Conservation (phyloP, 1,284 basidiomycete genomes). For the Pseudozyma tsukubaensis region DNA sequence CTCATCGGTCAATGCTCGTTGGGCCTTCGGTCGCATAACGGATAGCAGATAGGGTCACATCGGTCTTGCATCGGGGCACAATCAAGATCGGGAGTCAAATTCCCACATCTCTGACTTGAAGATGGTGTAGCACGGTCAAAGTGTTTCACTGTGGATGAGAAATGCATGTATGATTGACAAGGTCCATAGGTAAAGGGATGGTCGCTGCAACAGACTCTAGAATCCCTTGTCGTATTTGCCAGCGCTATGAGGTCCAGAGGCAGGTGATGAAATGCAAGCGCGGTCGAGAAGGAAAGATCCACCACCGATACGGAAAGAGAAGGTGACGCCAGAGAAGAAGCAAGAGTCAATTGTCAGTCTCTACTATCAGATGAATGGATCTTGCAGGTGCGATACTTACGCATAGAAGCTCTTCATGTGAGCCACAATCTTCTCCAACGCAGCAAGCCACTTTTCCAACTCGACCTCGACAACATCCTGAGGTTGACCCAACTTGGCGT, state of each 20-base stretch:
- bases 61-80: conserved; percentile 4
- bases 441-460: conserved; percentile 82
- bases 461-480: conserved; percentile 78
- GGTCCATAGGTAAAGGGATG: conserved; percentile 4
- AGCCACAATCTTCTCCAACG: conserved; percentile 78
- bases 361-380: neutral
- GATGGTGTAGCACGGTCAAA: neutral
- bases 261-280: neutral
- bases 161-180: conserved; percentile 9
- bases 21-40: too few relatives aligned
- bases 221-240: conserved; percentile 63
- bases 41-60: too few relatives aligned
- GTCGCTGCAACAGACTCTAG: conserved; percentile 13
- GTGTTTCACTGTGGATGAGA: neutral
- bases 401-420: conserved; percentile 78
- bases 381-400: conserved; percentile 37
- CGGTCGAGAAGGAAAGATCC: neutral
- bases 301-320: too few relatives aligned
- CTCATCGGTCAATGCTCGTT: conserved; percentile 4
- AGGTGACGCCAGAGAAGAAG: neutral
- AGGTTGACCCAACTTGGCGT: conserved; percentile 83
- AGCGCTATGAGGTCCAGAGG: conserved; percentile 13
- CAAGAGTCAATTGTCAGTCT: conserved; percentile 6
- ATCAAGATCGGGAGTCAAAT: too few relatives aligned
- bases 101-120: too few relatives aligned